Evolutionary conservation across 2,329 filamentous ascomycete genomes (phyloP), one percentile per base, ranked within the genome.

Genomic region (Pyrenophora seminiperda): DNA sequence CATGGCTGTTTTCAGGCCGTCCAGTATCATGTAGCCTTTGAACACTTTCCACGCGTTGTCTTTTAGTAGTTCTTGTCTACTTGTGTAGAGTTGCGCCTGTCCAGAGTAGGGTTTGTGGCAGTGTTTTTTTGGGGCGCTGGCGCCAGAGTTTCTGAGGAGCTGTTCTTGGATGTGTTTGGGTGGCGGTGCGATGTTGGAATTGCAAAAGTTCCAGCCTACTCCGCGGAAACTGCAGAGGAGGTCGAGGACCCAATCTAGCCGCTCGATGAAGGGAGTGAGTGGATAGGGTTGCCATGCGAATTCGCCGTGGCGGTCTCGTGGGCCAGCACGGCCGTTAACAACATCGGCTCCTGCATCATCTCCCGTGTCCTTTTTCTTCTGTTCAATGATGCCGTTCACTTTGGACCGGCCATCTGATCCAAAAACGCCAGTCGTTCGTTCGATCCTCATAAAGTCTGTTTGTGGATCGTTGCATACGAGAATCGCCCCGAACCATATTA

Each of bases 1-100:
- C 76, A 90, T 86, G 54, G 84, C 55, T 1, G 85, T 80, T 63
- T 88, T 89, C 43, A 90, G 71, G 5, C 84, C 50, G 71, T 97
- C 93, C 7, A 96, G 76, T 6, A 82, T 53, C 10, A 94, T 56
- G 66, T 90, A 94, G 56, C 79, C 77, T 30, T 80, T 47, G 2
- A 83, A 46, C n/a, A 87, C 73, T 5, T 66, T 75, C 24, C 66
- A 63, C 6, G 66, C 11, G 33, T 72, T 71, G 27, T 63, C 50
- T 29, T 56, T 56, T 1, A 79, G 61, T 1, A 79, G 66, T 1
- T 60, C 59, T 2, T 47, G 66, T 50, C 58, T 76, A 75, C 14
- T 71, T 63, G 11, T 63, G 61, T 7, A 75, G 3, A 27, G 24
- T 11, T 27, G 10, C 24, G 13, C 69, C 50, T 76, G 75, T 11